Percentiles rank a stretch among this genome's conserved stretches.
These are phyloP conservation scores for Nepenthes gracilis DNA, from an alignment of 148 eudicot species.

Conservation along the genomic window DNA sequence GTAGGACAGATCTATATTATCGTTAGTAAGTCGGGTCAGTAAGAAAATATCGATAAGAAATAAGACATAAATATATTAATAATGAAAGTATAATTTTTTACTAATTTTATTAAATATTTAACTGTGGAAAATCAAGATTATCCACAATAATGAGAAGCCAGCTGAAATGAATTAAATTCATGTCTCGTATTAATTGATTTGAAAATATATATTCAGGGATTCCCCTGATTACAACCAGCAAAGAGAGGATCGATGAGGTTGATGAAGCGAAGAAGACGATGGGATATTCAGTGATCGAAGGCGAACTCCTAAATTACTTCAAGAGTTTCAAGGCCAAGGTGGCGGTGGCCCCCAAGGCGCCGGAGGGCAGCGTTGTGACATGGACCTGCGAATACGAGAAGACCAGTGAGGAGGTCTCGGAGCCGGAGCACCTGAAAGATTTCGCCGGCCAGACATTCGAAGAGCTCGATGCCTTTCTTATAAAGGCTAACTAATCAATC, in stretches of 20 bases:
- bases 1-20: neutral
- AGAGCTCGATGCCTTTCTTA: constrained; percentile 58
- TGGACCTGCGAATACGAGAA: constrained; percentile 75
- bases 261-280: constrained; percentile 59
- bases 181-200: neutral
- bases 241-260: constrained; percentile 55
- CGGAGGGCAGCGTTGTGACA: constrained; percentile 46
- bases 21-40: neutral
- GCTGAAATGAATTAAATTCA: too few species aligned
- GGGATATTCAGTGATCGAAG: constrained; percentile 41
- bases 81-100: too few species aligned
- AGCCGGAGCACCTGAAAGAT: constrained; percentile 51
- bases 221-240: constrained; percentile 26
- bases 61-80: too few species aligned
- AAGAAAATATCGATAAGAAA: too few species aligned
- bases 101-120: too few species aligned
- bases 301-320: constrained; percentile 52
- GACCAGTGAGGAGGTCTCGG: constrained; percentile 52
- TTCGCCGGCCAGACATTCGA: constrained; percentile 48
- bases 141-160: too few species aligned
- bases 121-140: too few species aligned
- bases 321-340: constrained; percentile 53
- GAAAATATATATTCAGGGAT: neutral
- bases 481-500: constrained; percentile 10
- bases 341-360: constrained; percentile 36